A percentile compares a stretch with the other conserved stretches of the same genome.
These are phyloP conservation scores for Cucumis hystrix DNA, from an alignment of 306 rosid genomes.

Conservation along the genomic window DNA sequence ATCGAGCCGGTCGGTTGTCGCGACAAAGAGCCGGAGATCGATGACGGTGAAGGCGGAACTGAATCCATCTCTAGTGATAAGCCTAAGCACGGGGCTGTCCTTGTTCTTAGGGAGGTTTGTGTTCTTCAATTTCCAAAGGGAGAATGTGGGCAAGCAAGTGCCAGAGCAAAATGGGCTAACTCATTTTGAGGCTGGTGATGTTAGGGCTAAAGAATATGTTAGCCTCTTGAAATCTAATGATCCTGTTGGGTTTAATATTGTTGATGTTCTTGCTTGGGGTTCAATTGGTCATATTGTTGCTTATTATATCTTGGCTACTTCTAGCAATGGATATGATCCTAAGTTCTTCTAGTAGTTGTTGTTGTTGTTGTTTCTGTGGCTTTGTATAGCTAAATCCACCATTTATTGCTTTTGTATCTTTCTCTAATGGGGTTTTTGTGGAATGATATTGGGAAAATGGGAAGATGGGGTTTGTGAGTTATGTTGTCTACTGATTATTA, in stretches of 20 bases:
- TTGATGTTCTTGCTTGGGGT: conserved; percentile 97
- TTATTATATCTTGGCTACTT: conserved; percentile 84
- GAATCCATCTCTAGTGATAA: conserved; percentile 59
- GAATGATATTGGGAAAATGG: background rate
- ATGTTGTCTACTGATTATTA: background rate
- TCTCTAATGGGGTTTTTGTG: background rate
- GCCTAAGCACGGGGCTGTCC: conserved; percentile 93
- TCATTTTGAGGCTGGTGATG: conserved; percentile 90
- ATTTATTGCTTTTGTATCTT: background rate
- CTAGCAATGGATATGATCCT: conserved; percentile 95
- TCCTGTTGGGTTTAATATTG: conserved; percentile 92
- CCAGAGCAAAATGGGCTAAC: conserved; percentile 90
- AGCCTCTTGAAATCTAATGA: conserved; percentile 92
- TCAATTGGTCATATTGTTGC: conserved; percentile 84
- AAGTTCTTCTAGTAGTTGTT: conserved; percentile 60
- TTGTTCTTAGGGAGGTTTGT: conserved; percentile 89
- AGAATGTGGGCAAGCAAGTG: conserved; percentile 91
- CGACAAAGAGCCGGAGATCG: conserved; percentile 14
- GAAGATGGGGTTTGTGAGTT: background rate
- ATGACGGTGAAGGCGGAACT: conserved; percentile 54
- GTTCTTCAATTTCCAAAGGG: conserved; percentile 97
- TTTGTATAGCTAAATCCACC: background rate
- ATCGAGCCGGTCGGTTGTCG: background rate
- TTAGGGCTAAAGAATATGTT: conserved; percentile 80
- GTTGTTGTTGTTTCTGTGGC: background rate